phyloP scores from a whole-genome alignment of 371 early-diverging fungal species.

The Phascolomyces articulosus region DNA sequence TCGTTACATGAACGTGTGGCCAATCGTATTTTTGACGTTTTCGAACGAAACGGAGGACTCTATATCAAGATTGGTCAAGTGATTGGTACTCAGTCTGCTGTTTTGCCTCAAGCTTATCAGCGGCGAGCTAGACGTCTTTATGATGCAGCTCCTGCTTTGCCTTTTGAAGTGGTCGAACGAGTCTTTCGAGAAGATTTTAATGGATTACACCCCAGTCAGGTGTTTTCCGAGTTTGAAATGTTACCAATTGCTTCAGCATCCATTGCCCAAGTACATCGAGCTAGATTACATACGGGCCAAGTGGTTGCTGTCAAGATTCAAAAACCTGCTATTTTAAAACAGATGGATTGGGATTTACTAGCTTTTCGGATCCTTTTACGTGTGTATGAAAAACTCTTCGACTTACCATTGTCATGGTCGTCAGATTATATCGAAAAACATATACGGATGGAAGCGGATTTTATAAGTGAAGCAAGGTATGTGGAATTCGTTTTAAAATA shows the following conservation, averaged over 20 bases:
- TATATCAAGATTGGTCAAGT: slow-evolving; percentile 92
- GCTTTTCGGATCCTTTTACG: slow-evolving; percentile 64
- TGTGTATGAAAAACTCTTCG: slow-evolving; percentile 78
- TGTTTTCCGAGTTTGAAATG: slow-evolving; percentile 74
- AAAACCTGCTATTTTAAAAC: slow-evolving; percentile 83
- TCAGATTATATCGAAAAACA: slow-evolving; percentile 79
- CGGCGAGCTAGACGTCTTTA: slow-evolving; percentile 72
- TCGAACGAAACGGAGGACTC: slow-evolving; percentile 84
- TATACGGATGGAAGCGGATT: slow-evolving; percentile 85
- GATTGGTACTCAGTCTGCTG: slow-evolving; percentile 79
- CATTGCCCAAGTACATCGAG: slow-evolving; percentile 93
- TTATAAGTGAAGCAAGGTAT: slow-evolving; percentile 70
- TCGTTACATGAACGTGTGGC: slow-evolving; percentile 72
- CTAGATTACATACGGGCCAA: slow-evolving; percentile 73
- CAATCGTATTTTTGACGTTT: slow-evolving; percentile 76
- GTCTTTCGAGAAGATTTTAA: slow-evolving; percentile 73
- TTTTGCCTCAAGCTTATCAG: slow-evolving; percentile 80
- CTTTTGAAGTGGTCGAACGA: slow-evolving; percentile 65
- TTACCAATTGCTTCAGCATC: slow-evolving; percentile 88
- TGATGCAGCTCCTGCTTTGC: slow-evolving; percentile 83
- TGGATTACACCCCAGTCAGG: slow-evolving; percentile 58
- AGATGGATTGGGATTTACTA: slow-evolving; percentile 86
- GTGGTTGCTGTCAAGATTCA: slow-evolving; percentile 93
- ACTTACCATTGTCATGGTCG: slow-evolving; percentile 83
- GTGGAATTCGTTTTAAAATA: too few relatives aligned